Evolutionary conservation across 352 stramenopile genomes (phyloP).

Genomic region (Thalassiosira mediterranea): DNA sequence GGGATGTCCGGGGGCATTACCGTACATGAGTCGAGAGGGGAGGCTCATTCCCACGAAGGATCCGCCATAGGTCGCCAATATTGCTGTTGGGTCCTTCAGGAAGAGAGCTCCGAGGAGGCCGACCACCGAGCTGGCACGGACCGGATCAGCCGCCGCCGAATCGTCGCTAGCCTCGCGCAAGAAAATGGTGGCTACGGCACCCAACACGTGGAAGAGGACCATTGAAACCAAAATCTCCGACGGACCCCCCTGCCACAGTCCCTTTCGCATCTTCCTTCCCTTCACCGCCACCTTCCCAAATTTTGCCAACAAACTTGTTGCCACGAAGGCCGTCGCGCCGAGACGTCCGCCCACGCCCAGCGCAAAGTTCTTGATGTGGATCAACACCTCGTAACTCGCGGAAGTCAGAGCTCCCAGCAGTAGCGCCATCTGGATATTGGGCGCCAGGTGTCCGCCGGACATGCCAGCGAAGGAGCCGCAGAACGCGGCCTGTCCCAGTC

Average conservation of each 20-base stretch:
- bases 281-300: conserved; percentile 33
- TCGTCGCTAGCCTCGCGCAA: conserved; percentile 65
- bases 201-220: conserved; percentile 54
- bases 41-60: conserved; percentile 65
- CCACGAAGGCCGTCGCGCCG: conserved; percentile 61
- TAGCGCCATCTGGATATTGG: conserved; percentile 30
- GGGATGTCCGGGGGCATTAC: conserved; percentile 38
- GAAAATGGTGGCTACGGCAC: conserved; percentile 61
- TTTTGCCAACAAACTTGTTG: conserved; percentile 42
- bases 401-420: conserved; percentile 49
- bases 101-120: conserved; percentile 54
- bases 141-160: conserved; percentile 53
- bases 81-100: conserved; percentile 46
- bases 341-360: conserved; percentile 58
- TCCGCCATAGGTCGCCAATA: conserved; percentile 60
- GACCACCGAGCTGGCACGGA: conserved; percentile 57
- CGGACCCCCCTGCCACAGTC: conserved; percentile 40
- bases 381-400: conserved; percentile 57
- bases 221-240: conserved; percentile 32
- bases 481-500: conserved; percentile 65
- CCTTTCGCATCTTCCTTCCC: conserved; percentile 40
- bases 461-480: conserved; percentile 71
- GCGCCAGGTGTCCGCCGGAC: conserved; percentile 44
- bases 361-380: conserved; percentile 54
- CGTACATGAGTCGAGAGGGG: conserved; percentile 62